Conservation (phyloP, 129 eudicot genomes). For the Ambrosia artemisiifolia region DNA sequence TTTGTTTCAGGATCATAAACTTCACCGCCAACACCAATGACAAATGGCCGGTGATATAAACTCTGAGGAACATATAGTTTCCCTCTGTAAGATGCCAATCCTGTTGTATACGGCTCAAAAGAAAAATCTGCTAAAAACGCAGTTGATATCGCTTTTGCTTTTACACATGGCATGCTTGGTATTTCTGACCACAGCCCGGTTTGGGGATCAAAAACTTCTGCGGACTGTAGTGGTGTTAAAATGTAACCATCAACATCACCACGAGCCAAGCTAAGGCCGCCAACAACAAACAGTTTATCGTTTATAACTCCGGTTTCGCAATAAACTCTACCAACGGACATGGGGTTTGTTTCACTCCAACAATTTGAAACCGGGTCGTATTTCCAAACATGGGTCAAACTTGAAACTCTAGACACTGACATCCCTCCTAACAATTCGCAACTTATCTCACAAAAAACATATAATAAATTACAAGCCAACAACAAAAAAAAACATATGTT, state of each 20-base stretch:
- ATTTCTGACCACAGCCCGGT: slow-evolving; percentile 74
- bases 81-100: slow-evolving; percentile 82
- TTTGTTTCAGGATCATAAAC: slow-evolving; percentile 86
- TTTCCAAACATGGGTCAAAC: slow-evolving; percentile 75
- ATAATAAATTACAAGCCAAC: slow-evolving; percentile 98
- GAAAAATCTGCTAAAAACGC: slow-evolving; percentile 78
- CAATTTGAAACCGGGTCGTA: slow-evolving; percentile 66
- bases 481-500: no score
- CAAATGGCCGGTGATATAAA: slow-evolving; percentile 20
- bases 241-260: slow-evolving; percentile 30
- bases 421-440: slow-evolving; percentile 90
- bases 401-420: slow-evolving; percentile 54
- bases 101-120: slow-evolving; percentile 89
- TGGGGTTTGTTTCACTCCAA: slow-evolving; percentile 78
- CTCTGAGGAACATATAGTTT: slow-evolving; percentile 95
- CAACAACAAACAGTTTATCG: slow-evolving; percentile 89
- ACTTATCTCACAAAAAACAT: no score
- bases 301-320: slow-evolving; percentile 85
- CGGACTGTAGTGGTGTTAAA: slow-evolving; percentile 82
- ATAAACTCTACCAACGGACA: slow-evolving; percentile 78
- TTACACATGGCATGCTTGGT: slow-evolving; percentile 94
- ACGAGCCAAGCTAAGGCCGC: slow-evolving; percentile 78
- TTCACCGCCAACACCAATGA: slow-evolving; percentile 96
- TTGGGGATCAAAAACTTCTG: slow-evolving; percentile 84
- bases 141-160: slow-evolving; percentile 84